These are phyloP conservation scores for Teratosphaeria pseudoeucalypti DNA, from an alignment of 2,329 filamentous ascomycete genomes.

Conservation along the genomic window DNA sequence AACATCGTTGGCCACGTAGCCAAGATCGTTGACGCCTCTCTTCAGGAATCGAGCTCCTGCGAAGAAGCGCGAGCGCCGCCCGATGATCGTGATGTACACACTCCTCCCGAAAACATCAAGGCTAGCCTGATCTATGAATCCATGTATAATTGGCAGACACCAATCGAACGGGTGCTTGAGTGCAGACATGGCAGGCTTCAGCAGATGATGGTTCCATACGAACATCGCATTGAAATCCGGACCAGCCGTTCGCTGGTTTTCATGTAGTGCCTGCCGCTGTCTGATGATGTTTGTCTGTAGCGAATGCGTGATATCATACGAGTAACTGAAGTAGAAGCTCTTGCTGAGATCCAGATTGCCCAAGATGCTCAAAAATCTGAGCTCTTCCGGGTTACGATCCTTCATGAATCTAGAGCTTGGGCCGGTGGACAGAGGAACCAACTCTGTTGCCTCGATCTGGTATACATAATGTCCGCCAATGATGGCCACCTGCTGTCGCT, in stretches of 20 bases:
- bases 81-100: constrained; percentile 89
- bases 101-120: constrained; percentile 69
- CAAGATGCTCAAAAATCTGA: constrained; percentile 76
- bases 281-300: constrained; percentile 83
- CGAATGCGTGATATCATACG: constrained; percentile 88
- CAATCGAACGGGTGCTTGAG: constrained; percentile 83
- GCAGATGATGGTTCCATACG: constrained; percentile 88
- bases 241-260: constrained; percentile 47
- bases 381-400: constrained; percentile 82
- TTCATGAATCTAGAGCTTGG: constrained; percentile 56
- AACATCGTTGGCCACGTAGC: constrained; percentile 96
- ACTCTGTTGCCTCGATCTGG: constrained; percentile 85
- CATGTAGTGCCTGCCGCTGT: constrained; percentile 61
- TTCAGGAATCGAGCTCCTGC: constrained; percentile 91
- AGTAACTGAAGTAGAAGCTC: constrained; percentile 97
- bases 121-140: constrained; percentile 83
- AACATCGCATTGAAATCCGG: constrained; percentile 87
- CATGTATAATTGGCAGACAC: constrained; percentile 92
- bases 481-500: constrained; percentile 91
- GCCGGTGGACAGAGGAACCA: constrained; percentile 73
- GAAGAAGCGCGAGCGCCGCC: constrained; percentile 82
- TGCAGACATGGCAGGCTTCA: constrained; percentile 59
- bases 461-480: constrained; percentile 93
- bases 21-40: constrained; percentile 84
- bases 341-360: constrained; percentile 82